phyloP scores from a whole-genome alignment of 2,329 filamentous ascomycete genomes.

The Penicillium nordicum region DNA sequence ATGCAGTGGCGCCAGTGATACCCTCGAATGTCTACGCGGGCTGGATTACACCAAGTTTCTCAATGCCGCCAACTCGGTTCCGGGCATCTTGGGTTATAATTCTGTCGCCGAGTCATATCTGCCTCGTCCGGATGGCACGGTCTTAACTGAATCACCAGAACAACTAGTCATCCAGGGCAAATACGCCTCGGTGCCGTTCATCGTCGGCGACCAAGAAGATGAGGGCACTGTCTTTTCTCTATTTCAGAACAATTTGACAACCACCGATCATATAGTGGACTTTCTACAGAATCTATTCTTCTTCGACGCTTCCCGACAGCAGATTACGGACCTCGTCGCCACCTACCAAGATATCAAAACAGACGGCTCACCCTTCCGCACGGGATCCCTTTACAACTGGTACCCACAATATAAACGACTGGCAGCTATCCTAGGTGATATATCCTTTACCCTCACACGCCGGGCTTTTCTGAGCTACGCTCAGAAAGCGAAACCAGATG shows the following conservation, averaged over 20 bases:
- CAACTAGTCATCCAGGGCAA: slow-evolving; percentile 51
- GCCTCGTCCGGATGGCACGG: slow-evolving; percentile 66
- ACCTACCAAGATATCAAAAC: slow-evolving; percentile 59
- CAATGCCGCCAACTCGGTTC: slow-evolving; percentile 66
- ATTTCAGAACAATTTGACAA: slow-evolving; percentile 66
- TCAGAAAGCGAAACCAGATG: slow-evolving; percentile 49
- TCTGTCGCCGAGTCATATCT: slow-evolving; percentile 70
- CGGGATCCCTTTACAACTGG: slow-evolving; percentile 63
- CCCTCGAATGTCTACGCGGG: slow-evolving; percentile 48
- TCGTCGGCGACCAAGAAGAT: slow-evolving; percentile 74
- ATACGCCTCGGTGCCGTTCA: slow-evolving; percentile 60
- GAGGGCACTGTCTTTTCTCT: slow-evolving; percentile 73
- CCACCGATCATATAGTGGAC: slow-evolving; percentile 53
- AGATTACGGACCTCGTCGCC: slow-evolving; percentile 56
- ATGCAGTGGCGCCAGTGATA: slow-evolving; percentile 43
- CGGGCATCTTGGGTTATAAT: slow-evolving; percentile 63
- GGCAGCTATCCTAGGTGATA: slow-evolving; percentile 70
- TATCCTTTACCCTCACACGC: slow-evolving; percentile 70
- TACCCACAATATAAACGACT: slow-evolving; percentile 76
- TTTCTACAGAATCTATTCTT: slow-evolving; percentile 65
- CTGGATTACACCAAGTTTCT: slow-evolving; percentile 51
- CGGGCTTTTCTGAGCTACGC: slow-evolving; percentile 59
- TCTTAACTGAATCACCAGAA: slow-evolving; percentile 63
- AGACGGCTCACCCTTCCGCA: slow-evolving; percentile 69
- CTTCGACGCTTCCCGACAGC: slow-evolving; percentile 49